Percentiles rank a stretch among this genome's conserved stretches.
These are phyloP conservation scores for Penicillium coffeae DNA, from an alignment of 495 filamentous ascomycete species.

Conservation along the genomic window DNA sequence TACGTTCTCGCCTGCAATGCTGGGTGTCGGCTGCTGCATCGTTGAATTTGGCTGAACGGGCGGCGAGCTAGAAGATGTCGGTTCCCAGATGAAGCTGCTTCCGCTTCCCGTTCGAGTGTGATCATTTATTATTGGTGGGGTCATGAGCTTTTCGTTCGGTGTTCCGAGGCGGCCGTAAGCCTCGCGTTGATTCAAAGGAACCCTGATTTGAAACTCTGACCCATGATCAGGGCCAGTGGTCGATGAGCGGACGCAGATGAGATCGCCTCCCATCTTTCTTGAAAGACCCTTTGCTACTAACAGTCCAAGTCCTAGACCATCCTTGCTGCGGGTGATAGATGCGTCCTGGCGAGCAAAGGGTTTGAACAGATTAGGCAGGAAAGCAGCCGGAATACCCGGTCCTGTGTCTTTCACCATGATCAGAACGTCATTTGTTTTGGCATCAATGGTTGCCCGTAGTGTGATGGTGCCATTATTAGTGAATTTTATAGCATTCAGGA, in stretches of 20 bases:
- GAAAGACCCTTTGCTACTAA: constrained; percentile 74
- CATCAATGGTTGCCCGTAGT: constrained; percentile 50
- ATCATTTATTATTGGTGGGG: constrained; percentile 24
- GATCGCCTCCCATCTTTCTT: constrained; percentile 70
- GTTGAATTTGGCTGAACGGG: constrained; percentile 20
- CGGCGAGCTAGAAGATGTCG: constrained; percentile 17
- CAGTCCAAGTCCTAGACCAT: constrained; percentile 71
- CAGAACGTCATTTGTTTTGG: constrained; percentile 51
- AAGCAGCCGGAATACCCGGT: constrained; percentile 66
- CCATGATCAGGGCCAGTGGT: constrained; percentile 64
- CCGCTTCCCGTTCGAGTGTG: constrained; percentile 21
- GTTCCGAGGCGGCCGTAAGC: constrained; percentile 34
- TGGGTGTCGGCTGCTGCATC: constrained; percentile 34
- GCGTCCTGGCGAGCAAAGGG: constrained; percentile 71
- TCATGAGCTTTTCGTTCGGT: constrained; percentile 30
- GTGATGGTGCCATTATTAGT: constrained; percentile 66
- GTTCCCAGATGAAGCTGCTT: constrained; percentile 22
- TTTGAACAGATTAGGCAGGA: constrained; percentile 69
- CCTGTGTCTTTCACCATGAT: constrained; percentile 68
- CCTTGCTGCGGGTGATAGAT: constrained; percentile 66
- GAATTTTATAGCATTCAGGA: constrained; percentile 79
- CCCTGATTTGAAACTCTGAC: constrained; percentile 69
- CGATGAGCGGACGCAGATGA: constrained; percentile 64
- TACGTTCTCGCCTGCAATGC: constrained; percentile 28
- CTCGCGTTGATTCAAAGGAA: constrained; percentile 57